A percentile compares a stretch with the other conserved stretches of the same genome.
phyloP scores from a whole-genome alignment of 352 stramenopile genomes.

The Globisporangium nunn region DNA sequence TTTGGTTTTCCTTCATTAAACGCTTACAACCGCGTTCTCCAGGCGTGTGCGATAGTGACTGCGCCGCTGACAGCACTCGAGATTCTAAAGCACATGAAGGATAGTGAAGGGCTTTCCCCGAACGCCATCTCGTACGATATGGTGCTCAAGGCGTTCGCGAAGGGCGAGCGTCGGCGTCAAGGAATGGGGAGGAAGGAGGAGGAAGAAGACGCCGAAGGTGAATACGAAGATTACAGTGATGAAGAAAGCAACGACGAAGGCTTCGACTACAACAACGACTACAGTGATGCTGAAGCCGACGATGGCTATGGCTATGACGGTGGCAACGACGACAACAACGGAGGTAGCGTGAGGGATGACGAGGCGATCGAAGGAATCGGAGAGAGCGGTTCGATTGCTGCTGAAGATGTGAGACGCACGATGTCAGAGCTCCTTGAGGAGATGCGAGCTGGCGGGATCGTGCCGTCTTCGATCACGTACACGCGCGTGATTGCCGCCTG shows the following conservation, averaged over 20 bases:
- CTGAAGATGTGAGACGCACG: background rate
- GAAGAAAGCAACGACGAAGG: slow-evolving; percentile 18
- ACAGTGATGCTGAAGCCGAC: slow-evolving; percentile 11
- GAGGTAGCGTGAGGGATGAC: background rate
- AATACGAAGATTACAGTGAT: background rate
- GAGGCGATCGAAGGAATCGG: background rate
- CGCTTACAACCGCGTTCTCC: slow-evolving; percentile 53
- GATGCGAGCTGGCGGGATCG: slow-evolving; percentile 19
- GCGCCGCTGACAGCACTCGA: slow-evolving; percentile 31
- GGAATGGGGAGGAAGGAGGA: slow-evolving; percentile 5
- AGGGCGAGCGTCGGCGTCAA: slow-evolving; percentile 13
- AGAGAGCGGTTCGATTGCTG: background rate
- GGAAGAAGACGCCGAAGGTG: slow-evolving; percentile 14
- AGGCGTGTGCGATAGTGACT: slow-evolving; percentile 42
- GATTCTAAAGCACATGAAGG: slow-evolving; percentile 30
- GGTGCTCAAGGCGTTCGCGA: slow-evolving; percentile 42
- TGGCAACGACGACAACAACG: background rate
- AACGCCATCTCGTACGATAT: slow-evolving; percentile 56
- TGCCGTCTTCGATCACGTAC: slow-evolving; percentile 18
- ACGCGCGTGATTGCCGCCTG: slow-evolving; percentile 31
- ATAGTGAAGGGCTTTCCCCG: slow-evolving; percentile 17
- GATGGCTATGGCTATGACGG: slow-evolving; percentile 1
- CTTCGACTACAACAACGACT: slow-evolving; percentile 9
- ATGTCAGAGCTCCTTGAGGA: slow-evolving; percentile 24
- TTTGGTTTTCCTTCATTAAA: slow-evolving; percentile 27